Conservation (phyloP, 148 eudicot species). For the Rhododendron molle region DNA sequence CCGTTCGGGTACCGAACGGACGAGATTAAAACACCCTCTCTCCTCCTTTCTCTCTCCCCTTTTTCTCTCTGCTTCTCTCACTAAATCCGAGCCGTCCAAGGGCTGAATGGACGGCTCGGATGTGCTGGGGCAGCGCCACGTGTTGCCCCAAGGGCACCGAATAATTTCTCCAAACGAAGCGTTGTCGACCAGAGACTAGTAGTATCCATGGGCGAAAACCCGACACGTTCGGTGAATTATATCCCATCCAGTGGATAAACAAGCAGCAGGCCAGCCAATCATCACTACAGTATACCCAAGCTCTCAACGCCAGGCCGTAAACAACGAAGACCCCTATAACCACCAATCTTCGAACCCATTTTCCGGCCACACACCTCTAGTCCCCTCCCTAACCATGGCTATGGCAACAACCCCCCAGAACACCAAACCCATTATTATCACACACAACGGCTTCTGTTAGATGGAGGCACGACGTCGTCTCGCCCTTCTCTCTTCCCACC, state of each 20-base stretch:
- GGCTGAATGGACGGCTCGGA: no score
- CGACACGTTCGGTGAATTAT: not conserved
- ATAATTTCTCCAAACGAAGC: no score
- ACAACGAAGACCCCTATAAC: not conserved
- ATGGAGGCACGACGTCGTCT: conserved; percentile 70
- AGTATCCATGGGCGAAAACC: not conserved
- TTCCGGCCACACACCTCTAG: not conserved
- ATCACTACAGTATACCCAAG: not conserved
- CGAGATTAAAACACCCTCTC: no score
- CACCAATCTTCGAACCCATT: not conserved
- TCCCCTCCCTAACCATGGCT: not conserved
- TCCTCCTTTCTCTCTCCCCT: no score
- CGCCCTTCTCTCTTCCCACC: conserved; percentile 49
- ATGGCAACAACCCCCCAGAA: not conserved
- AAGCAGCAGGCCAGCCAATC: not conserved
- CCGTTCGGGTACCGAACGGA: no score
- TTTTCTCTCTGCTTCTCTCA: no score
- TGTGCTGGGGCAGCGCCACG: no score
- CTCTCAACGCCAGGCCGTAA: not conserved
- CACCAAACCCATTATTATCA: not conserved
- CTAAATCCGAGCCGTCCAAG: no score
- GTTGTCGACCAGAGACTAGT: no score
- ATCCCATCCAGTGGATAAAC: not conserved
- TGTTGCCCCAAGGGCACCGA: no score
- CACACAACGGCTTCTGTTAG: not conserved